Conservation (phyloP, 2,329 filamentous ascomycete genomes). For the Hortaea werneckii region DNA sequence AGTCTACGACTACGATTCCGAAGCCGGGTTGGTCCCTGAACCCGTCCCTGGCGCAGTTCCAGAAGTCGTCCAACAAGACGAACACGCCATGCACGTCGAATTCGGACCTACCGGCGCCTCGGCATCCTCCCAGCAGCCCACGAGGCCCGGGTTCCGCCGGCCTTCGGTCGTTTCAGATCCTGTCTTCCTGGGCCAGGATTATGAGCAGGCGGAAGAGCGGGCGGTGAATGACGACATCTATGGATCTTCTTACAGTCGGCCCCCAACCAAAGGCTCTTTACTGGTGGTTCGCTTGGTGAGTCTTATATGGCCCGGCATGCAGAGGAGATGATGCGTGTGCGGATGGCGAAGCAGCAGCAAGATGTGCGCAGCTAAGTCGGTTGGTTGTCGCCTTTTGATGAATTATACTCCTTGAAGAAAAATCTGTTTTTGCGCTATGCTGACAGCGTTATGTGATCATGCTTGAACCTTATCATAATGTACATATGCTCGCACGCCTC, state of each 20-base stretch:
- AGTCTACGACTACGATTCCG: constrained; percentile 9
- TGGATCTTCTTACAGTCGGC: constrained; percentile 5
- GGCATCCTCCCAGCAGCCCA: constrained; percentile 20
- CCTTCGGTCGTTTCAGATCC: constrained; percentile 24
- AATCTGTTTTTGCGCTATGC: background rate
- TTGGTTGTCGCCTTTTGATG: too few species aligned
- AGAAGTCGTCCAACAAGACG: constrained; percentile 3
- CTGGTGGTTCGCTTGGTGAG: constrained; percentile 24
- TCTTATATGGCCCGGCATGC: constrained; percentile 24
- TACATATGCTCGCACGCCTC: too few species aligned
- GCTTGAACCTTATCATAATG: too few species aligned
- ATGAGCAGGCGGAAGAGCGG: constrained; percentile 9
- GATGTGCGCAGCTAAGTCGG: constrained; percentile 43
- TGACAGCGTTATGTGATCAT: too few species aligned
- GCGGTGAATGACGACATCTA: constrained; percentile 9
- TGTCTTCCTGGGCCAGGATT: constrained; percentile 15
- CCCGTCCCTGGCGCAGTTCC: background rate
- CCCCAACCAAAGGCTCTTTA: constrained; percentile 16
- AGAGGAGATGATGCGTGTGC: constrained; percentile 17
- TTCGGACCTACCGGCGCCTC: constrained; percentile 14
- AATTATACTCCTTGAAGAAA: background rate
- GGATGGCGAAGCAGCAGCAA: constrained; percentile 4
- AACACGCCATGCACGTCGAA: constrained; percentile 14
- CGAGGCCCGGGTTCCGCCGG: constrained; percentile 24
- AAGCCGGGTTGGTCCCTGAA: constrained; percentile 10